These are phyloP conservation scores for Agaricus bisporus DNA, from an alignment of 768 basidiomycete species.

Conservation along the genomic window DNA sequence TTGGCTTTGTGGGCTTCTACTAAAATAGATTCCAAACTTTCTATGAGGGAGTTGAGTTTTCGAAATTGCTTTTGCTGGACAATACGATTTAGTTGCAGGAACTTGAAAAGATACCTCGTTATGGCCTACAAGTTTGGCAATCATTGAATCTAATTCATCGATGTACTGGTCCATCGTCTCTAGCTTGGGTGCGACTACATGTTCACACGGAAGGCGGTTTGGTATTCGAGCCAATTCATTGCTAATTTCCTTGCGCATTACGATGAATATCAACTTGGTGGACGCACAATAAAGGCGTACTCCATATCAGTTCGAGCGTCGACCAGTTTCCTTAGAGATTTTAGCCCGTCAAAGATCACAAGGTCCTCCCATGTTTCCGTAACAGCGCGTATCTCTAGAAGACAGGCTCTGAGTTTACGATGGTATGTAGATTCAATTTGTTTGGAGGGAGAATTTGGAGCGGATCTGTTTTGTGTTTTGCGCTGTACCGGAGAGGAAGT, in stretches of 20 bases:
- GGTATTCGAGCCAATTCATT: slow-evolving; percentile 58
- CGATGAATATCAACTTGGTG: background rate
- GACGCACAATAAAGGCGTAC: slow-evolving; percentile 36
- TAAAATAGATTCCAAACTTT: slow-evolving; percentile 57
- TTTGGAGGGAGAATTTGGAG: slow-evolving; percentile 40
- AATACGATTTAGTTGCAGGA: background rate
- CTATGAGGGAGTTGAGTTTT: slow-evolving; percentile 56
- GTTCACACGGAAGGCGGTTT: slow-evolving; percentile 48
- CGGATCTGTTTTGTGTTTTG: slow-evolving; percentile 22
- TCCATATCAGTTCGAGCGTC: slow-evolving; percentile 82
- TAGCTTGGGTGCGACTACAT: slow-evolving; percentile 61
- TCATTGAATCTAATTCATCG: slow-evolving; percentile 48
- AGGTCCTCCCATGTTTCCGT: slow-evolving; percentile 81
- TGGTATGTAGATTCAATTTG: slow-evolving; percentile 73
- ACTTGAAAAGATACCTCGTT: background rate
- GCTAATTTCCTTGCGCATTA: slow-evolving; percentile 27
- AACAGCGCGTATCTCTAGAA: slow-evolving; percentile 61
- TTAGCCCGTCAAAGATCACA: slow-evolving; percentile 73
- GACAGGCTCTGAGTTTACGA: slow-evolving; percentile 60
- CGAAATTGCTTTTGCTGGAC: slow-evolving; percentile 64
- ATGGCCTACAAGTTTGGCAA: slow-evolving; percentile 58
- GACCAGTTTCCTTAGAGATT: slow-evolving; percentile 62
- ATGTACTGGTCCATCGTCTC: slow-evolving; percentile 63
- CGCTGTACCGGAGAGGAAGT: slow-evolving; percentile 55
- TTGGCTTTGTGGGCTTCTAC: slow-evolving; percentile 66